phyloP scores from a whole-genome alignment of 495 filamentous ascomycete species.

The Penicillium angulare region DNA sequence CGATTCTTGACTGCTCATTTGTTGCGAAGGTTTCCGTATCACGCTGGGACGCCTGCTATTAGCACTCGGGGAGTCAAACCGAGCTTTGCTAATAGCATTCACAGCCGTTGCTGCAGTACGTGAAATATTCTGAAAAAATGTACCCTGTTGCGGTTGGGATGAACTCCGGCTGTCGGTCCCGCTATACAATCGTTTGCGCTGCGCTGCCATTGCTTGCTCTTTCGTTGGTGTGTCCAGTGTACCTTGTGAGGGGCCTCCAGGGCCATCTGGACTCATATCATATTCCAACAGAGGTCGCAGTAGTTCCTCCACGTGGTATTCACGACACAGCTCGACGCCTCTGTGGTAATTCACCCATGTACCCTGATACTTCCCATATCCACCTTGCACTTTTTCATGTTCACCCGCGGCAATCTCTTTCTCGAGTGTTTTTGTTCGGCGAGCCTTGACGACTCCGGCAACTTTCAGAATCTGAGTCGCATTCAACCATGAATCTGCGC shows the following conservation, averaged over 20 bases:
- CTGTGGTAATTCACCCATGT: constrained; percentile 95
- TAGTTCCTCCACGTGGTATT: constrained; percentile 90
- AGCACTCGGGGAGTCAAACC: constrained; percentile 76
- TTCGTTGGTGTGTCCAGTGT: constrained; percentile 91
- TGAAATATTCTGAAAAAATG: constrained; percentile 96
- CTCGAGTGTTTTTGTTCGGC: constrained; percentile 94
- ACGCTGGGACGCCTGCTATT: constrained; percentile 50
- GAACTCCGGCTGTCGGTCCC: constrained; percentile 63
- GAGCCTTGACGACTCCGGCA: constrained; percentile 93
- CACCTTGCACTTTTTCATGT: constrained; percentile 97
- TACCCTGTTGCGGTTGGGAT: constrained; percentile 66
- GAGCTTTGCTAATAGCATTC: constrained; percentile 91
- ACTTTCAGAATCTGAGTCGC: constrained; percentile 96
- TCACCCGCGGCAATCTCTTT: constrained; percentile 95
- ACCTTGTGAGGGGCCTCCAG: constrained; percentile 56
- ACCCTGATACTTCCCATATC: constrained; percentile 97
- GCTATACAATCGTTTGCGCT: constrained; percentile 85
- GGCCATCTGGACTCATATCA: constrained; percentile 78
- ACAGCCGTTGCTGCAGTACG: constrained; percentile 87
- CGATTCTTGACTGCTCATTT: constrained; percentile 62
- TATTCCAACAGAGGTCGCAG: constrained; percentile 83
- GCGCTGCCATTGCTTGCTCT: constrained; percentile 97
- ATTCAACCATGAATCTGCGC: constrained; percentile 89
- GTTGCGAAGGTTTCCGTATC: constrained; percentile 57
- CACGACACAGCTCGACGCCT: constrained; percentile 86